Evolutionary conservation across 2,329 filamentous ascomycete genomes (phyloP).

Genomic region (Sclerotinia glacialis): DNA sequence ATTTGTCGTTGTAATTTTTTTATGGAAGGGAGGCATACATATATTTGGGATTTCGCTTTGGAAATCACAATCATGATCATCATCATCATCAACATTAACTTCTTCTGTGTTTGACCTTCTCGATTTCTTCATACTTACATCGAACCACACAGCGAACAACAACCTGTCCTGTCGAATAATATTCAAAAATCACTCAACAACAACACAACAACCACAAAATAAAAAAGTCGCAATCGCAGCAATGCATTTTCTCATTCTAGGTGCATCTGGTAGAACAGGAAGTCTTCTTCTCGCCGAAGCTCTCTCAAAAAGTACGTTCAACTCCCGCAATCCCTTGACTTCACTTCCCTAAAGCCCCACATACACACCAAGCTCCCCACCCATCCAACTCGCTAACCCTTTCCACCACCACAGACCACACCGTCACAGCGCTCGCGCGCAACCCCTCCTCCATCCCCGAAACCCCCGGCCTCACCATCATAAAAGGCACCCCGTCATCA

Average conservation of each 20-base stretch:
- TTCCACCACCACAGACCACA: constrained; percentile 40
- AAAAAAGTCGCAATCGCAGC: background rate
- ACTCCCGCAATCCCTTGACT: background rate
- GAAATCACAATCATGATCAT: background rate
- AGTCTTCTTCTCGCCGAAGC: constrained; percentile 44
- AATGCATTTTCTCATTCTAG: constrained; percentile 48
- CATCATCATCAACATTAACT: too few relatives aligned
- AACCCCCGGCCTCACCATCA: constrained; percentile 41
- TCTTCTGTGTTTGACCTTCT: background rate
- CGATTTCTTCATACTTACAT: too few relatives aligned
- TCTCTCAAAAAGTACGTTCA: constrained; percentile 33
- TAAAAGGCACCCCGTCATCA: constrained; percentile 38
- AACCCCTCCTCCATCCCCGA: constrained; percentile 39
- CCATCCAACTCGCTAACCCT: constrained; percentile 12
- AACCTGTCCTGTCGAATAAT: background rate
- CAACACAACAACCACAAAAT: background rate
- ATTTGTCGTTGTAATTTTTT: too few relatives aligned
- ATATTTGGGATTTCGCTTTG: constrained; percentile 3
- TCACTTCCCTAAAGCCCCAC: too few relatives aligned
- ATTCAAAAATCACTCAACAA: background rate
- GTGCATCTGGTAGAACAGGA: constrained; percentile 49
- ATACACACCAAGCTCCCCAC: background rate
- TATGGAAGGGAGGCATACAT: background rate
- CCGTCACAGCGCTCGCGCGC: constrained; percentile 48
- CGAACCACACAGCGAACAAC: background rate